phyloP scores from a whole-genome alignment of 306 rosid species.

The Betula pendula region DNA sequence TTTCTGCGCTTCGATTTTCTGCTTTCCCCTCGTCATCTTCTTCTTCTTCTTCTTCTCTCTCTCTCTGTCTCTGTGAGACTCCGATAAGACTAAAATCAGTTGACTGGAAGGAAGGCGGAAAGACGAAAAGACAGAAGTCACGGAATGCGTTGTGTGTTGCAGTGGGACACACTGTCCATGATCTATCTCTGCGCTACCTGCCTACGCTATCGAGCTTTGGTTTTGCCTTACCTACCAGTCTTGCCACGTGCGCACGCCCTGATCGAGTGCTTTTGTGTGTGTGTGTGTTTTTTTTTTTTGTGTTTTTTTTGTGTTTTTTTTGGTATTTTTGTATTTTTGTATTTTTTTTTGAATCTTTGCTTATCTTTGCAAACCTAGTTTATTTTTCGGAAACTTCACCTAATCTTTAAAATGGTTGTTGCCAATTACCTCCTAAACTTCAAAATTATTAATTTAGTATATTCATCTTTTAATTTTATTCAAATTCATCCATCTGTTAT shows the following conservation, averaged over 20 bases:
- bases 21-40: conserved; percentile 90
- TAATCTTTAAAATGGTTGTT: too few relatives aligned
- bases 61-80: not conserved
- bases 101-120: not conserved
- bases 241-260: not conserved
- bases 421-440: too few relatives aligned
- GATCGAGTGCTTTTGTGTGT: not conserved
- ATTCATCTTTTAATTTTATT: too few relatives aligned
- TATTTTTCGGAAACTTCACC: too few relatives aligned
- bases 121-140: not conserved
- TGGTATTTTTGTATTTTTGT: too few relatives aligned
- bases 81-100: not conserved
- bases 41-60: not conserved
- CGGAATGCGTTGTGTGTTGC: not conserved
- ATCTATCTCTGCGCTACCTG: not conserved
- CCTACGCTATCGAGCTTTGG: not conserved
- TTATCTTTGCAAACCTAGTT: too few relatives aligned
- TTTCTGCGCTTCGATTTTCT: conserved; percentile 94
- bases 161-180: too few relatives aligned
- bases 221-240: not conserved
- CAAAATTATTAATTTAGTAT: too few relatives aligned
- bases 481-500: too few relatives aligned
- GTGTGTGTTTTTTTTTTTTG: too few relatives aligned
- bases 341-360: too few relatives aligned
- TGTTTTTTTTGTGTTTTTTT: too few relatives aligned